Conservation (phyloP, 1,284 basidiomycete species). For the Athelia sp. region DNA sequence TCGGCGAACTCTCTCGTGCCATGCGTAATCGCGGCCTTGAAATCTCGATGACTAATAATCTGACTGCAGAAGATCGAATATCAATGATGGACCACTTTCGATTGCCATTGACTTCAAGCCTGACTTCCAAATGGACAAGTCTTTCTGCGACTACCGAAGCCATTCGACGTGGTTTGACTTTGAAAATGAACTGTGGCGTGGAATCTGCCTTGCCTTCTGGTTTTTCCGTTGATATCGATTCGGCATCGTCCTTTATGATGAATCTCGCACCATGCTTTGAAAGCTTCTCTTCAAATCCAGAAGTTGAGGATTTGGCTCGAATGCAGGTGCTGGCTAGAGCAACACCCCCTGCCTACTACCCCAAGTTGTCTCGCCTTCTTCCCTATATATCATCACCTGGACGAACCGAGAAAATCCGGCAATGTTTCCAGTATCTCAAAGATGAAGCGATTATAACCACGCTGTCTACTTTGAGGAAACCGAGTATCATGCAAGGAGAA, state of each 20-base stretch:
- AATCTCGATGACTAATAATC: slow-evolving; percentile 46
- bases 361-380: slow-evolving; percentile 31
- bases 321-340: slow-evolving; percentile 39
- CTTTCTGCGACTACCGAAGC: slow-evolving; percentile 23
- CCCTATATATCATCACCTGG: neutral
- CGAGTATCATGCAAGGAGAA: slow-evolving; percentile 15
- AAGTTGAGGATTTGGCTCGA: slow-evolving; percentile 20
- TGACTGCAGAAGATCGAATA: slow-evolving; percentile 38
- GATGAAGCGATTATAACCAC: neutral
- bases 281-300: slow-evolving; percentile 8
- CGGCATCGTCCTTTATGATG: slow-evolving; percentile 35
- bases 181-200: neutral
- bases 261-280: slow-evolving; percentile 31
- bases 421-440: slow-evolving; percentile 12
- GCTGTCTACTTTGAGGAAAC: neutral
- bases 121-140: slow-evolving; percentile 8
- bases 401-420: neutral
- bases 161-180: slow-evolving; percentile 31
- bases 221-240: slow-evolving; percentile 41
- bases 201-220: slow-evolving; percentile 19
- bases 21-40: slow-evolving; percentile 99
- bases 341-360: slow-evolving; percentile 26
- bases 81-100: slow-evolving; percentile 46
- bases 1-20: slow-evolving; percentile 93
- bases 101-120: slow-evolving; percentile 30